Base-by-base conservation (phyloP, 352 stramenopile species). In the Phytopythium mirpurense region DNA sequence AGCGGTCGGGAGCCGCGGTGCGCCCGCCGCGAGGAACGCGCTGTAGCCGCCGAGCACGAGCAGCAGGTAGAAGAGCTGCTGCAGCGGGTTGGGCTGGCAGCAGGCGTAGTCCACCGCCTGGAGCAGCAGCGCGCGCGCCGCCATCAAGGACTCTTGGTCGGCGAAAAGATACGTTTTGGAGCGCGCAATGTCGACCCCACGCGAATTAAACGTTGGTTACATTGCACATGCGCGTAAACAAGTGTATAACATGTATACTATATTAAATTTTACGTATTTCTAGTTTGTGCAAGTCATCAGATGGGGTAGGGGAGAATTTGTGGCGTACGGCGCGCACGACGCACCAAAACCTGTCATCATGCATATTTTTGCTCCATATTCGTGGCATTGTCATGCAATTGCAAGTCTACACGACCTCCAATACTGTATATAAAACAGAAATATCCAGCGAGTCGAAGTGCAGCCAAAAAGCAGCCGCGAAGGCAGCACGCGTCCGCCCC, bases 61-160 rank as follows among this genome's bases (percentile, higher is more conserved):
- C 56, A 81, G 29, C 57, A 90, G 34, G 60, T 86, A 88, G 49
- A 86, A 77, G 32, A 73, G 62, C 73, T 72, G 63, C 36, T 67
- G 59, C 49, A 70, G 55, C 34, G 66, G 66, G 23, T 66, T 63
- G 19, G 47, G 59, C 44, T 62, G 53, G 45, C 67, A 63, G 18
- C 61, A 37, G 24, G 36, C 58, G 54, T 70, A 70, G 55, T 68
- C 41, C 16, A 63, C 45, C 43, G 62, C 29, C 14, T 43, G 38
- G 31, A 15, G 21, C 12, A 51, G 41, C 46, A 40, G 46, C 19
- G 46, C 12, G 27, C n/a, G 6, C n/a, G 31, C 31, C 27, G 46
- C 46, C 46, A 52, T 41, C 11, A 40, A 10, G 19, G 12, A 10
- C 41, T 12, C 41, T n/a, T n/a, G n/a, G n/a, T n/a, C n/a, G n/a